Base-by-base conservation (phyloP, 306 rosid species). In the Gleditsia sinensis region DNA sequence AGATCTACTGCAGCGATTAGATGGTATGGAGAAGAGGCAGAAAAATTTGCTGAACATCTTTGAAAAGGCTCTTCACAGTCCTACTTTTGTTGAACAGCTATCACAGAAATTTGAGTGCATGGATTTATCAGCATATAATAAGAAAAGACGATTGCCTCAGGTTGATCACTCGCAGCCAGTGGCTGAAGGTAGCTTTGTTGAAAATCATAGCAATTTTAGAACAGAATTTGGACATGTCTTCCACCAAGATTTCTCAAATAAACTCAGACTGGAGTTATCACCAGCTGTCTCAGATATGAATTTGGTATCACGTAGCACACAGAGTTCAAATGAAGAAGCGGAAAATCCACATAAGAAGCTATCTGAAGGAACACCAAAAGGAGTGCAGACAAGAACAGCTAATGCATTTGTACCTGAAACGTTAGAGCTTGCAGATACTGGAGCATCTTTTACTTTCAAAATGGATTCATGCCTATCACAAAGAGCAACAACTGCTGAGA, bases 361-460 rank as follows among this genome's bases (percentile, higher is more conserved):
- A 57, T 87, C 91, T 39, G 94, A 89, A 71, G 83, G 69, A 63
- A 93, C 89, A 71, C 77, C 75, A 69, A 88, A 64, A 71, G 90
- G 80, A 78, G 75, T 55, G 58, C 91, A 83, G 74, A 72, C 78
- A 23, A 84, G 88, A 83, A 62, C 88, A 9, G 76, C 83, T 17
- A 78, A 88, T 75, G 61, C 78, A 48, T 86, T 90, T 83, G 77
- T 86, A 33, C 86, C 84, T 19, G 98, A 90, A 82, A 82, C 96
- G 28, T 67, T 92, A 66, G 99, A 95, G 64, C 99, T 88, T 67
- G 84, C 98, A 23, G 99, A 92, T 81, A 86, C 99, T 16, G 98
- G 98, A 69, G 71, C 99, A 43, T 95, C 99, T 25, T 86, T 95
- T 74, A 86, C 87, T 19, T 85, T 88, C 75, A 87, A 86, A 59